These are phyloP conservation scores for Neopestalotiopsis sp. DNA, from an alignment of 2,329 filamentous ascomycete genomes.

Conservation along the genomic window DNA sequence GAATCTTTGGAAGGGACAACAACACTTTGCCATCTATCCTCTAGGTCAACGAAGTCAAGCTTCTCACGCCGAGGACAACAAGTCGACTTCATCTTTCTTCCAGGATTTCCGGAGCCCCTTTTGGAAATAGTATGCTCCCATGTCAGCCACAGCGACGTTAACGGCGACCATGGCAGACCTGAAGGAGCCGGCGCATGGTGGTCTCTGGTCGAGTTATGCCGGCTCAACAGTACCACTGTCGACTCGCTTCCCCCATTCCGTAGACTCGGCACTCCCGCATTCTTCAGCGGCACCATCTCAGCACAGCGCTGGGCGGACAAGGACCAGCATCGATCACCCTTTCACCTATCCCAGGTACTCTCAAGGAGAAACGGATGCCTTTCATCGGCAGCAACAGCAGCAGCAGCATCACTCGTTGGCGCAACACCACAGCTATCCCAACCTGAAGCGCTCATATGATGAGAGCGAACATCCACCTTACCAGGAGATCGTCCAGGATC, in stretches of 20 bases:
- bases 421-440: slow-evolving; percentile 59
- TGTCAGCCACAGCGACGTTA: slow-evolving; percentile 67
- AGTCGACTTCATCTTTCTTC: background rate
- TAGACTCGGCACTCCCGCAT: slow-evolving; percentile 56
- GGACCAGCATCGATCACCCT: slow-evolving; percentile 57
- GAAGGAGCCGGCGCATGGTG: slow-evolving; percentile 64
- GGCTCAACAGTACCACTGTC: slow-evolving; percentile 59
- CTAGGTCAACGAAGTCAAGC: background rate
- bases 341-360: slow-evolving; percentile 61
- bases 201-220: slow-evolving; percentile 63
- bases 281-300: slow-evolving; percentile 51
- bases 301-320: slow-evolving; percentile 54
- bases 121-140: slow-evolving; percentile 54
- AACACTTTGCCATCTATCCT: background rate
- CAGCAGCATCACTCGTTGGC: slow-evolving; percentile 53
- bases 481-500: slow-evolving; percentile 66
- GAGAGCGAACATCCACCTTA: slow-evolving; percentile 61
- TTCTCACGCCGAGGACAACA: background rate
- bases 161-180: slow-evolving; percentile 68
- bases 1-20: background rate
- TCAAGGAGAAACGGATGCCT: slow-evolving; percentile 59
- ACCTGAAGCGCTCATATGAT: slow-evolving; percentile 63
- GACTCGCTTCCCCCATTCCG: slow-evolving; percentile 54
- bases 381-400: slow-evolving; percentile 57
- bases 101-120: background rate